Evolutionary conservation across 2,329 filamentous ascomycete genomes (phyloP), one percentile per base, ranked within the genome.

Genomic region (Fusarium pseudograminearum): DNA sequence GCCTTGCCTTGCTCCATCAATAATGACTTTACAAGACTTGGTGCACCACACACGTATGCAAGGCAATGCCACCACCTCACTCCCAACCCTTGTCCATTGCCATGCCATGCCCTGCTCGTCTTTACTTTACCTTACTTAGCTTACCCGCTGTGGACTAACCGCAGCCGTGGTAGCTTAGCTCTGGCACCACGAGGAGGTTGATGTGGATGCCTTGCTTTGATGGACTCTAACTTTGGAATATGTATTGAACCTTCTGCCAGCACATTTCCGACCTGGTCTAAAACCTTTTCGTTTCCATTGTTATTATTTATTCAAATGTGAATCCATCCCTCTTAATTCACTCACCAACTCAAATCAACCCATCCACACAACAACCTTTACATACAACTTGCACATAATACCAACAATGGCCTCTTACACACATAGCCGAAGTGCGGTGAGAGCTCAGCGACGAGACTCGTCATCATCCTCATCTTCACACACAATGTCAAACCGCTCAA

Each of bases 401-500:
- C 38, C 45, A 30, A 58, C 42, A 44, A 76, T 76, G 73, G 63
- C 73, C n/a, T 74, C 74, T 46, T 75, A 73, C 44, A 68, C 70
- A 18, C 68, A 75, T 24, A 67, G 68, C 40, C 72, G 73, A 65
- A 73, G 70, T 58, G 65, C 71, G 57, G 56, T 73, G 58, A 71
- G 73, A 56, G 42, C 67, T 53, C 73, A 75, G 38, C 72, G 74
- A 34, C 67, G 75, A 57, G 75, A 76, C 61, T 76, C 76, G 5
- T 70, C 71, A 18, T 72, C 69, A 33, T 71, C 67, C 26, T 70
- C 67, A 42, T 71, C 64, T 22, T 71, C 68, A 50, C 69, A 75
- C 45, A 65, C 72, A 53, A 65, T 65, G 51, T 58, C 69, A 33
- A 73, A 60, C 59, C 77, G 80, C 60, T 80, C 84, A 68, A 81